Base-by-base conservation (phyloP, 2,329 filamentous ascomycete genomes). In the Phaeophleospora eucalypticola region DNA sequence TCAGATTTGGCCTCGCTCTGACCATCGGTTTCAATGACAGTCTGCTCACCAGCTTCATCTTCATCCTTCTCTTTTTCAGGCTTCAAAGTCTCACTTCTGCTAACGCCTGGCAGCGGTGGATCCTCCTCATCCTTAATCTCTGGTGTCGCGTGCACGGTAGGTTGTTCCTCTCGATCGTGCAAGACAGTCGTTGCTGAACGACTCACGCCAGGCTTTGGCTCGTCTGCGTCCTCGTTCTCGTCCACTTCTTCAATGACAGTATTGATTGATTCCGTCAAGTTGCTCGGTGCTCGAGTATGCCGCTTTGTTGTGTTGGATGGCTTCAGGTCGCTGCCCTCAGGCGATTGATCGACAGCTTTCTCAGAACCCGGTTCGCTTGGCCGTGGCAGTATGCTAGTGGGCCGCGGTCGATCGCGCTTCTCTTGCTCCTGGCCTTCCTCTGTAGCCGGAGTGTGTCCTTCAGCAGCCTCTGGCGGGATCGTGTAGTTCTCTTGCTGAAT, bases 401-500 rank as follows among this genome's bases (percentile, higher is more conserved):
- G 45, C 15, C 45, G 38, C 33, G 51, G 45, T 35, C 38, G 12
- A 4, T 45, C 47, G 16, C 32, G 33, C 15, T 41, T 39, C 27
- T 48, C 43, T 9, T 49, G 41, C 33, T 50, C 48, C 35, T 34
- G 38, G 18, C 41, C 44, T 15, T 51, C 51, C 4, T 68, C 67
- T 16, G 56, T 40, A 41, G 63, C 36, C 19, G 16, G 8, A 37
- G 8, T 12, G 3, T 18, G 36, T 37, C 16, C 15, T 10, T 37
- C 7, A 16, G 18, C 16, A 19, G 93, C 91, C 68, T 97, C 91
- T 2, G 87, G 82, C 1, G 93, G 91, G 36, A 98, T 82, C 50
- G 94, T 97, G 71, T 97, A 96, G 65, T 94, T 96, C 70, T 97
- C 93, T 41, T 88, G 83, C 1, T 89, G 89, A 21, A 98, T 82